Evolutionary conservation across 495 filamentous ascomycete species (phyloP).

Genomic region (Penicillium robsamsonii): DNA sequence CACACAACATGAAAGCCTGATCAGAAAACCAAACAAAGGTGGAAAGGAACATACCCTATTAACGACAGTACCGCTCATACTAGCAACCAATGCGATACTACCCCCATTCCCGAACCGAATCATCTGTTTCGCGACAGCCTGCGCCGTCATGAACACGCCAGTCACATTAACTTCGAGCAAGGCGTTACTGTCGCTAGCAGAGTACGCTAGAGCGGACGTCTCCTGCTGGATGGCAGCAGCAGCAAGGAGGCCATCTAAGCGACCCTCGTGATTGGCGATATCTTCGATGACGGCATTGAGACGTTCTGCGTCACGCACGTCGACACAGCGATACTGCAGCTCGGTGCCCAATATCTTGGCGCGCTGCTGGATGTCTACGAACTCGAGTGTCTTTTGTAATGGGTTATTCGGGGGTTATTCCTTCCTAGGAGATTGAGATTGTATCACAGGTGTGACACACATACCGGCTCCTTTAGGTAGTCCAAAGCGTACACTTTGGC

Average conservation of each 20-base stretch:
- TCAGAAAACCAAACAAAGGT: too few relatives aligned
- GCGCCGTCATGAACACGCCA: neutral
- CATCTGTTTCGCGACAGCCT: neutral
- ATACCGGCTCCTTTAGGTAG: conserved; percentile 43
- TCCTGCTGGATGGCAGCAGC: conserved; percentile 74
- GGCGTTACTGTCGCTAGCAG: conserved; percentile 59
- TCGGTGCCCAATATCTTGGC: conserved; percentile 67
- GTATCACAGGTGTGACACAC: neutral
- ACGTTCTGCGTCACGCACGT: conserved; percentile 72
- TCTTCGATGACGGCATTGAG: conserved; percentile 64
- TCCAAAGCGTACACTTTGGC: conserved; percentile 58
- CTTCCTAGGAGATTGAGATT: conserved; percentile 9
- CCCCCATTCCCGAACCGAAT: conserved; percentile 30
- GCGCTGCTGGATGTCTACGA: conserved; percentile 60
- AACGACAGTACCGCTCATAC: conserved; percentile 76
- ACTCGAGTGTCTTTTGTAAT: conserved; percentile 50
- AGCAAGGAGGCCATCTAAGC: conserved; percentile 72
- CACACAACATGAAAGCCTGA: too few relatives aligned
- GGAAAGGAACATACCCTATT: conserved; percentile 47
- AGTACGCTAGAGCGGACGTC: conserved; percentile 66
- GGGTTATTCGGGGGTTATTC: conserved; percentile 18
- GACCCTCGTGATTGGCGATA: conserved; percentile 68
- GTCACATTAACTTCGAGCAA: conserved; percentile 52
- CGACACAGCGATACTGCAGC: conserved; percentile 75
- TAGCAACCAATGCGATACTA: conserved; percentile 70